Conservation (phyloP, 441 rosid genomes). For the Aleurites moluccanus region DNA sequence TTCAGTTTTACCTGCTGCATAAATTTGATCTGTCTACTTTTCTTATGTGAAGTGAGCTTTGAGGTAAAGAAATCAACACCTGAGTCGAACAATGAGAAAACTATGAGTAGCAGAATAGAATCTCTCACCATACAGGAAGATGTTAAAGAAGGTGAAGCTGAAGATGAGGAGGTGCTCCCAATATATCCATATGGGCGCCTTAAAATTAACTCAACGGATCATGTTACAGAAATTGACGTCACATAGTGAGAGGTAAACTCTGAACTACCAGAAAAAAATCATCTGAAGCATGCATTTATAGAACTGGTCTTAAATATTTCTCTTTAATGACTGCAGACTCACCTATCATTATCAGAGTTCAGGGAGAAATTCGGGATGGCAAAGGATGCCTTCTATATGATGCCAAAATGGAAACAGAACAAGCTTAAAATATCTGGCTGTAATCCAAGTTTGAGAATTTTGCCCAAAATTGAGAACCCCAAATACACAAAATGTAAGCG, state of each 20-base stretch:
- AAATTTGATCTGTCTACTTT: slow-evolving; percentile 8
- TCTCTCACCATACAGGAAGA: slow-evolving; percentile 87
- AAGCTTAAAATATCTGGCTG: too few relatives aligned
- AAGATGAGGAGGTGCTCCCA: slow-evolving; percentile 83
- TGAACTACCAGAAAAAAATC: slow-evolving; percentile 11
- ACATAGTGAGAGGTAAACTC: slow-evolving; percentile 72
- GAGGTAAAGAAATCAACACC: slow-evolving; percentile 41
- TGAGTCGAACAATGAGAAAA: slow-evolving; percentile 50
- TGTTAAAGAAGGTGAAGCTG: slow-evolving; percentile 77
- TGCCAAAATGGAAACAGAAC: too few relatives aligned
- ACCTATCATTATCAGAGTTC: slow-evolving; percentile 72
- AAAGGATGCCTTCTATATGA: too few relatives aligned
- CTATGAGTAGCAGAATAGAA: slow-evolving; percentile 61
- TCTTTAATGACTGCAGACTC: slow-evolving; percentile 54
- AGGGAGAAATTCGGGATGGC: slow-evolving; percentile 92
- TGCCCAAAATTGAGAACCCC: too few relatives aligned
- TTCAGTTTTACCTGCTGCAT: neutral
- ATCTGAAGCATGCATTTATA: neutral
- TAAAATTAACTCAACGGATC: slow-evolving; percentile 61
- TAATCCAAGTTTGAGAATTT: too few relatives aligned
- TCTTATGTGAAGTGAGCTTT: slow-evolving; percentile 48
- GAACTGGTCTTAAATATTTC: slow-evolving; percentile 27
- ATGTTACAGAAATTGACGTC: slow-evolving; percentile 73
- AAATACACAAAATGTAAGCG: too few relatives aligned
- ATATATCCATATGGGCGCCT: slow-evolving; percentile 79